Evolutionary conservation across 2,329 filamentous ascomycete genomes (phyloP).

Genomic region (Apiospora hydei): DNA sequence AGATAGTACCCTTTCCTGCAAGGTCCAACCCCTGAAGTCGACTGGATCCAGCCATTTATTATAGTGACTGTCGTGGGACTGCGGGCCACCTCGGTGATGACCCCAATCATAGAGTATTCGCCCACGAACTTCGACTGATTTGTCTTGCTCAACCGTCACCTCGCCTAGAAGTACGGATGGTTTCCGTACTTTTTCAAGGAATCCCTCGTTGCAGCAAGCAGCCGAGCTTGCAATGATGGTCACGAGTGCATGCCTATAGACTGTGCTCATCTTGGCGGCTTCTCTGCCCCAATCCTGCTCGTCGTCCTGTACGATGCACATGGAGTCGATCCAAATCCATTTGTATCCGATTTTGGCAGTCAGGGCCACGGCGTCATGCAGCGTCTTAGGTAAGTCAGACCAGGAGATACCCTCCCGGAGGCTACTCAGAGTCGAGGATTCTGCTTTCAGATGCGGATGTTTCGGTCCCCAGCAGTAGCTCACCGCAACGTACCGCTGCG

Average conservation of each 20-base stretch:
- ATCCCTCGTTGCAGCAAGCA: slow-evolving; percentile 22
- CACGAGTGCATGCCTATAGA: slow-evolving; percentile 31
- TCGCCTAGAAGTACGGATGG: neutral
- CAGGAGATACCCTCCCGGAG: slow-evolving; percentile 5
- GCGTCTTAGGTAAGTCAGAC: slow-evolving; percentile 26
- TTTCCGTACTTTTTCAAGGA: neutral
- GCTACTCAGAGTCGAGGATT: neutral
- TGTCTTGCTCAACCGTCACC: neutral
- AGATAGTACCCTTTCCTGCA: slow-evolving; percentile 23
- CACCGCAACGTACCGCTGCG: slow-evolving; percentile 21
- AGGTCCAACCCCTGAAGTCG: slow-evolving; percentile 11
- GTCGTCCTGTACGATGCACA: slow-evolving; percentile 32
- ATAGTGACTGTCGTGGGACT: neutral
- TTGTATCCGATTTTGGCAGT: slow-evolving; percentile 16
- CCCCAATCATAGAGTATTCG: slow-evolving; percentile 23
- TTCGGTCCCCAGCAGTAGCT: slow-evolving; percentile 28
- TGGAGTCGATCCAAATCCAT: slow-evolving; percentile 30
- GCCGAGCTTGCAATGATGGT: slow-evolving; percentile 29
- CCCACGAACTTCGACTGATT: slow-evolving; percentile 6
- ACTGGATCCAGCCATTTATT: neutral
- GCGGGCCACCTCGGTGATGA: slow-evolving; percentile 23
- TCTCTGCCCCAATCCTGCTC: slow-evolving; percentile 22
- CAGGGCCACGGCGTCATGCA: slow-evolving; percentile 25
- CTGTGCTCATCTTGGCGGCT: slow-evolving; percentile 31
- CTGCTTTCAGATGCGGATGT: slow-evolving; percentile 14